These are phyloP conservation scores for Boletus subluridellus DNA, from an alignment of 1,284 basidiomycete species.

Conservation along the genomic window DNA sequence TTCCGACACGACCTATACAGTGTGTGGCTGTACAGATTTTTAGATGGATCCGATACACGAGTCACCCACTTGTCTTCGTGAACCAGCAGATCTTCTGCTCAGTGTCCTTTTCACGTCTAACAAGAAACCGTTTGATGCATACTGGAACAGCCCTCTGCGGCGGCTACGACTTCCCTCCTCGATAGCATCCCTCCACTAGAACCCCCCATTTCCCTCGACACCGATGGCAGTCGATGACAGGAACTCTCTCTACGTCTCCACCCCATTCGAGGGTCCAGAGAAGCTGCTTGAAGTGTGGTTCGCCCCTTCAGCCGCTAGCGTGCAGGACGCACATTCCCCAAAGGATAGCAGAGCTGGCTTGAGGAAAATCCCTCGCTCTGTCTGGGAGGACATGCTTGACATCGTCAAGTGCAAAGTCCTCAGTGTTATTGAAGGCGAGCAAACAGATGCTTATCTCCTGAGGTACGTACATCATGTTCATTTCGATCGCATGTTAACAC, in stretches of 20 bases:
- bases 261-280: slow-evolving; percentile 86
- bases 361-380: slow-evolving; percentile 66
- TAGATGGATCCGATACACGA: slow-evolving; percentile 1
- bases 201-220: background rate
- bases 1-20: slow-evolving; percentile 25
- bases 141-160: slow-evolving; percentile 41
- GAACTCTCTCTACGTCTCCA: slow-evolving; percentile 37
- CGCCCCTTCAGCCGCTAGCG: slow-evolving; percentile 65
- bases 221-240: slow-evolving; percentile 37
- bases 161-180: slow-evolving; percentile 43
- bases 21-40: slow-evolving; percentile 22
- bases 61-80: slow-evolving; percentile 15
- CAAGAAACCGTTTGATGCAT: slow-evolving; percentile 54
- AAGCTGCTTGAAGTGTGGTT: slow-evolving; percentile 99
- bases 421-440: slow-evolving; percentile 80
- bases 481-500: slow-evolving; percentile 12
- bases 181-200: slow-evolving; percentile 49
- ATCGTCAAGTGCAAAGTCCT: slow-evolving; percentile 98
- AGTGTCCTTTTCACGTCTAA: slow-evolving; percentile 14
- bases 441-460: slow-evolving; percentile 93
- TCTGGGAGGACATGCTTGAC: slow-evolving; percentile 98
- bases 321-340: slow-evolving; percentile 45
- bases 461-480: slow-evolving; percentile 56
- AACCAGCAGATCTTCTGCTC: slow-evolving; percentile 18
- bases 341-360: slow-evolving; percentile 61